Evolutionary conservation across 202 grass and related monocot genomes (phyloP).

Genomic region (Setaria italica): DNA sequence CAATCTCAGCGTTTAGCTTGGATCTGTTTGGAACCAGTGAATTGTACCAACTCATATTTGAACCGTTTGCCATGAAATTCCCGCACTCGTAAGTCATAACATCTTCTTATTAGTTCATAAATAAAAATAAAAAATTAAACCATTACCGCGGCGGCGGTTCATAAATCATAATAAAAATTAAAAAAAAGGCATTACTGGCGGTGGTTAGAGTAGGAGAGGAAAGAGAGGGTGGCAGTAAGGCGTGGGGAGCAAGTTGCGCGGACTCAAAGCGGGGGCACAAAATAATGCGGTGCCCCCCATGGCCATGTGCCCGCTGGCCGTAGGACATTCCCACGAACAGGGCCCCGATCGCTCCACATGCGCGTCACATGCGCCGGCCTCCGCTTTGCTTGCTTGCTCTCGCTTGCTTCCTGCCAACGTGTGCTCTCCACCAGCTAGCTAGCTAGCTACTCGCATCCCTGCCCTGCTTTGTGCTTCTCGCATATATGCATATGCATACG

Average conservation of each 20-base stretch:
- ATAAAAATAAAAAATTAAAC: no score
- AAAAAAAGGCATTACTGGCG: background rate
- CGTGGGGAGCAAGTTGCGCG: background rate
- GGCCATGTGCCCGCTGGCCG: conserved; percentile 64
- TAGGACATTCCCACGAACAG: conserved; percentile 71
- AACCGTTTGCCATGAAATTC: background rate
- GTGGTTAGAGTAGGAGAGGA: background rate
- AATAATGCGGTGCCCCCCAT: conserved; percentile 51
- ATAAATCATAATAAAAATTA: no score
- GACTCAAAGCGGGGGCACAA: background rate
- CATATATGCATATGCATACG: background rate
- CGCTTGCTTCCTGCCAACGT: conserved; percentile 19
- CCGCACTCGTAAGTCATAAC: no score
- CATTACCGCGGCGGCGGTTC: no score
- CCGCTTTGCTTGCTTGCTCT: background rate
- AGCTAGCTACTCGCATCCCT: background rate
- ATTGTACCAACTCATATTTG: background rate
- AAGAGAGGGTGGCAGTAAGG: background rate
- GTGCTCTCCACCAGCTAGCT: background rate
- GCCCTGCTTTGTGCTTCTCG: conserved; percentile 23
- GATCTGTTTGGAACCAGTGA: background rate
- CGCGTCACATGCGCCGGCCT: conserved; percentile 65
- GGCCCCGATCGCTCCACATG: conserved; percentile 60
- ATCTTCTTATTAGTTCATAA: no score
- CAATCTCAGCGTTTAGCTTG: background rate